Evolutionary conservation across 2,329 filamentous ascomycete species (phyloP), one percentile per base, ranked within the genome.

Genomic region (Trichophaea hybrida): DNA sequence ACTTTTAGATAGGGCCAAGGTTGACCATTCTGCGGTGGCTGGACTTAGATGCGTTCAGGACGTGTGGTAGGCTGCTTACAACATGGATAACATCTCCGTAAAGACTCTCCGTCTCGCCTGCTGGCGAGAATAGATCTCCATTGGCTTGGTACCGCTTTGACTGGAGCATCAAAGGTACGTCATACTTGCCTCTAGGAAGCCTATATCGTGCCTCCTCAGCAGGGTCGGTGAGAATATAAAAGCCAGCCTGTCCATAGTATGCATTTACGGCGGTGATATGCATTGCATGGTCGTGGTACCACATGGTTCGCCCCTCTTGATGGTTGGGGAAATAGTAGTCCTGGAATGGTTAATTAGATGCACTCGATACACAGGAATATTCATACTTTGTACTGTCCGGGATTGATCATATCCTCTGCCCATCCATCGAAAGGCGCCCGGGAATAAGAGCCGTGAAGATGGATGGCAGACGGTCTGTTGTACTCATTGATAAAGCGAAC

Each of bases 301-400:
- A 82, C 43, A 81, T 71, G 0, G 77, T 74, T 35, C 79, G 73
- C 1, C 74, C 77, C 37, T 73, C 73, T 65, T 81, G 75, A n/a
- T 69, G 70, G 67, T 81, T 81, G 5, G 79, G 78, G 64, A 79
- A 82, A 68, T 80, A 82, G 68, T 82, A 81, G 61, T 81, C 79
- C 68, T 81, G 50, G 7, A 24, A 80, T 70, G 75, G 79, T 65
- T 80, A 70, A 0, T 77, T 76, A 0, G 74, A 1, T 70, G 52
- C 0, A 75, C 75, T 24, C 73, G 70, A 62, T 80, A 78, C 49
- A 74, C 73, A 43, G 3, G 10, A 4, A 17, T 55, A 60, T 15
- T 55, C 61, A 50, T 55, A 63, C 61, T 68, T 82, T 81, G 69
- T 76, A 80, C 65, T 81, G 71, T 0, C 77, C 77, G 0, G 55